These are phyloP conservation scores for Aspergillus pseudoviridinutans DNA, from an alignment of 2,329 filamentous ascomycete genomes.

Conservation along the genomic window DNA sequence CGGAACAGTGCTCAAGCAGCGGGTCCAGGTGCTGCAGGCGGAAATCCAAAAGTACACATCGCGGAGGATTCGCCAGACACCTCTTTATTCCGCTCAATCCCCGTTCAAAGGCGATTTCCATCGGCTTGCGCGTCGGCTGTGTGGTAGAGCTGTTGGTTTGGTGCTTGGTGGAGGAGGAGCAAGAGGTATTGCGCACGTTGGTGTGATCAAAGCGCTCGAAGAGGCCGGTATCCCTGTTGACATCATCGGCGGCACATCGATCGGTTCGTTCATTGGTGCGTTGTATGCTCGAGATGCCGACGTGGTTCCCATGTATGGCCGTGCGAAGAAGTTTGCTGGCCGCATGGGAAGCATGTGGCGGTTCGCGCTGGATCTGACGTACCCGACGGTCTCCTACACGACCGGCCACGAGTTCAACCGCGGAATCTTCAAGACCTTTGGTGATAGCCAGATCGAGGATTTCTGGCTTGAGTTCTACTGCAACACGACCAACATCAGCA, in stretches of 20 bases:
- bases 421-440: constrained; percentile 97
- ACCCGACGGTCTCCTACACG: constrained; percentile 94
- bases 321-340: constrained; percentile 94
- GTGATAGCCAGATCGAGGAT: constrained; percentile 94
- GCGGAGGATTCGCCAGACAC: constrained; percentile 79
- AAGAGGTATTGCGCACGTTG: constrained; percentile 85
- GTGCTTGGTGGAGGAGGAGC: constrained; percentile 93
- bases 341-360: constrained; percentile 99
- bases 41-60: constrained; percentile 99
- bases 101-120: constrained; percentile 97
- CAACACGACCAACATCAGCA: constrained; percentile 98
- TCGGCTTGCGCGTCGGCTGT: constrained; percentile 80
- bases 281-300: constrained; percentile 95
- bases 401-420: constrained; percentile 99
- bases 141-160: constrained; percentile 89
- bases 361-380: constrained; percentile 94
- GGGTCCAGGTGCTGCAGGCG: constrained; percentile 90
- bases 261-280: constrained; percentile 91
- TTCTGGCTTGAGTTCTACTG: constrained; percentile 99
- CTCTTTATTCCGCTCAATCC: constrained; percentile 85
- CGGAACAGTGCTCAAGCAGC: constrained; percentile 80
- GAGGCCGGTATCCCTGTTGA: constrained; percentile 96
- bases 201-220: constrained; percentile 90
- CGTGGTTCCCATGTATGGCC: constrained; percentile 92
- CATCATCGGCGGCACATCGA: constrained; percentile 91